phyloP scores from a whole-genome alignment of 1,284 basidiomycete genomes.

The Irpex sp. region DNA sequence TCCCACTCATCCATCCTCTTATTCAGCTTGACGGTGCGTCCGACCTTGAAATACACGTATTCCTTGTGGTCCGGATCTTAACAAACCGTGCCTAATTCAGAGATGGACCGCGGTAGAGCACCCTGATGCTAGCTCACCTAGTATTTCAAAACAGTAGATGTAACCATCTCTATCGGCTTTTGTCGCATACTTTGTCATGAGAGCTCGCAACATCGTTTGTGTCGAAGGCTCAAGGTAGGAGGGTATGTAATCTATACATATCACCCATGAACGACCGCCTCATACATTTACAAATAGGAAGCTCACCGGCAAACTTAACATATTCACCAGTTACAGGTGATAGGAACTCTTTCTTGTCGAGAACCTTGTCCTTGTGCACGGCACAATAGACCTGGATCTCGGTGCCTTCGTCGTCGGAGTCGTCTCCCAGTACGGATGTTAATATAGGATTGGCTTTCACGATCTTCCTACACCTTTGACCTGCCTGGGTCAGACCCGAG shows the following conservation, averaged over 20 bases:
- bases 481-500: conserved; percentile 58
- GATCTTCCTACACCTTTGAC: conserved; percentile 57
- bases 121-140: conserved; percentile 37
- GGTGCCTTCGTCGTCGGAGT: conserved; percentile 34
- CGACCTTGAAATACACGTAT: conserved; percentile 47
- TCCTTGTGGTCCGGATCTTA: conserved; percentile 25
- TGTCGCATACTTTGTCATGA: conserved; percentile 69
- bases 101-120: not conserved
- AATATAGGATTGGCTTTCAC: conserved; percentile 43
- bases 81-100: not conserved
- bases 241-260: conserved; percentile 58
- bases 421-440: conserved; percentile 17
- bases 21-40: conserved; percentile 42
- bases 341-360: conserved; percentile 29
- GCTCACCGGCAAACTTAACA: conserved; percentile 44
- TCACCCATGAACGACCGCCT: not conserved
- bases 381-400: conserved; percentile 55
- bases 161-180: conserved; percentile 61
- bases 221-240: conserved; percentile 60
- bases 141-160: conserved; percentile 76
- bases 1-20: conserved; percentile 68
- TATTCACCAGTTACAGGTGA: conserved; percentile 3
- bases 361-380: conserved; percentile 59
- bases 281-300: not conserved
- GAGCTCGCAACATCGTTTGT: conserved; percentile 55